Conservation (phyloP, 345 rosid species). For the Luvunga scandens region DNA sequence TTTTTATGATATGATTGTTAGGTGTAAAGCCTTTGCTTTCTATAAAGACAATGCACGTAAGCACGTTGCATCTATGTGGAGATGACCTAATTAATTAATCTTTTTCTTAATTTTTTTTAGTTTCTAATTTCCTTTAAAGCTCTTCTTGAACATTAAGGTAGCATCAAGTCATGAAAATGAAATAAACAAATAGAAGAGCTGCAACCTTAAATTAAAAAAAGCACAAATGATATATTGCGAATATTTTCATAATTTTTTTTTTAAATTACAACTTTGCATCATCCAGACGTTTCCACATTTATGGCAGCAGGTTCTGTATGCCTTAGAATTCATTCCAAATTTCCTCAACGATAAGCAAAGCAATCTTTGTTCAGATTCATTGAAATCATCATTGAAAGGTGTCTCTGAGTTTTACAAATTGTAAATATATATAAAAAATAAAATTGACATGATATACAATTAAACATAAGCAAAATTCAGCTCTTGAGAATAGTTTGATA, state of each 20-base stretch:
- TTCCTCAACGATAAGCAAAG: background rate
- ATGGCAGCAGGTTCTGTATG: background rate
- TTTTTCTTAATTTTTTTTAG: background rate
- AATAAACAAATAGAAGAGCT: background rate
- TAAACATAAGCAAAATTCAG: no score
- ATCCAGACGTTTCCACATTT: background rate
- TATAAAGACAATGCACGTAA: background rate
- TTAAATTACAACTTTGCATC: background rate
- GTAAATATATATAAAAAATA: no score
- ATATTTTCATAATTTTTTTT: no score
- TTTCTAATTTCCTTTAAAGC: background rate
- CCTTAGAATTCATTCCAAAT: background rate
- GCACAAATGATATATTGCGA: no score
- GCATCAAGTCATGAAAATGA: background rate
- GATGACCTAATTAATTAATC: background rate
- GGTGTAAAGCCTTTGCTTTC: background rate
- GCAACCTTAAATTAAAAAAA: no score
- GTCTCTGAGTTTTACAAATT: no score
- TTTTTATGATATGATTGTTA: background rate
- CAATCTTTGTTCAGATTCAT: background rate
- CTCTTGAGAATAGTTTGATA: no score
- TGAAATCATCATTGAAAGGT: no score
- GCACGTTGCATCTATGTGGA: background rate
- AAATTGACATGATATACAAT: no score
- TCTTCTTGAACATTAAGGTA: background rate